phyloP scores from a whole-genome alignment of 2,329 filamentous ascomycete species.

The Nannizziopsis barbatae region DNA sequence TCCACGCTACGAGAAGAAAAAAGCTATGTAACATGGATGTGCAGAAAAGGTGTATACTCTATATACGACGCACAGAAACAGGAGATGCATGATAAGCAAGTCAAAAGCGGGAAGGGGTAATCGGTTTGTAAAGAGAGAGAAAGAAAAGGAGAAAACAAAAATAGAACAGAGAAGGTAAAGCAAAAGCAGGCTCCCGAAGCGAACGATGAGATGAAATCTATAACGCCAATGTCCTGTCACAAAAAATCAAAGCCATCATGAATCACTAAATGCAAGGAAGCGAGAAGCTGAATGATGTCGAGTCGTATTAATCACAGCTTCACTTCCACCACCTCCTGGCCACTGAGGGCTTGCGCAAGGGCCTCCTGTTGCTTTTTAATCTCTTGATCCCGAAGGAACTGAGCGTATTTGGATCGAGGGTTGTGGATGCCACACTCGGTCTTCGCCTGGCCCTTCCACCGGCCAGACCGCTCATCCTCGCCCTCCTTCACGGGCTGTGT shows the following conservation, averaged over 20 bases:
- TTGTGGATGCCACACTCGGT: slow-evolving; percentile 99
- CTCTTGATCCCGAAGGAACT: slow-evolving; percentile 67
- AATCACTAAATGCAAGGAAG: not conserved
- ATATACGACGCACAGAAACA: not conserved
- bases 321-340: not conserved
- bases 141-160: not conserved
- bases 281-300: not conserved
- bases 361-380: slow-evolving; percentile 52
- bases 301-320: slow-evolving; percentile 1
- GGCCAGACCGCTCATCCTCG: slow-evolving; percentile 89
- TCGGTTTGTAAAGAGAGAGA: not conserved
- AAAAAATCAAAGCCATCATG: not conserved
- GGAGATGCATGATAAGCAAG: not conserved
- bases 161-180: not conserved
- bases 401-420: slow-evolving; percentile 83
- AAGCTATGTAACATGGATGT: not conserved
- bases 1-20: not conserved
- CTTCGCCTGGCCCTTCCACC: slow-evolving; percentile 94
- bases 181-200: no score
- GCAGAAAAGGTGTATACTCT: not conserved
- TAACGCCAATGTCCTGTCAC: slow-evolving; percentile 4
- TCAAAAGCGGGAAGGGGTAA: not conserved
- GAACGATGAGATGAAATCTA: slow-evolving; percentile 1
- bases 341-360: slow-evolving; percentile 34
- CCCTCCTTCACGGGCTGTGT: slow-evolving; percentile 79